phyloP scores from a whole-genome alignment of 176 grass and related monocot genomes.

The Sorghum bicolor region DNA sequence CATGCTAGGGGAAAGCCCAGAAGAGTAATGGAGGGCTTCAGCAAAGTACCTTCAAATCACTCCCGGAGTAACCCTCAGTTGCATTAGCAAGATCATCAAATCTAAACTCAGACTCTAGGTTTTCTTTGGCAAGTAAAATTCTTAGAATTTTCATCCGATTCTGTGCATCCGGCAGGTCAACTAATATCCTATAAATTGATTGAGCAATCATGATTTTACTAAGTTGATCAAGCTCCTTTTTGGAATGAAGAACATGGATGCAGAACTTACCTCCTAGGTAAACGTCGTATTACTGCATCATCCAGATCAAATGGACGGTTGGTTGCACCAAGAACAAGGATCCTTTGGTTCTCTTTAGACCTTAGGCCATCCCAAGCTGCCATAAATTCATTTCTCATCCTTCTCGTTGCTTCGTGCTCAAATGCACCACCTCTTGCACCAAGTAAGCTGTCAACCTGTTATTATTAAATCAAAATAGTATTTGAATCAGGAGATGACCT shows the following conservation, averaged over 20 bases:
- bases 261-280: constrained; percentile 71
- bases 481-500: constrained; percentile 8
- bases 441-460: constrained; percentile 87
- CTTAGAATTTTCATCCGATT: constrained; percentile 88
- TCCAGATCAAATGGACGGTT: constrained; percentile 94
- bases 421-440: constrained; percentile 77
- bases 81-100: constrained; percentile 66
- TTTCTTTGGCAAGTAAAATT: constrained; percentile 88
- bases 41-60: constrained; percentile 79
- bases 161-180: constrained; percentile 75
- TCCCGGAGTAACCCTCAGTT: constrained; percentile 94
- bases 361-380: constrained; percentile 96
- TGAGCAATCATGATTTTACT: not conserved
- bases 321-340: constrained; percentile 91
- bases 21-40: not conserved
- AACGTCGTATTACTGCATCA: constrained; percentile 90
- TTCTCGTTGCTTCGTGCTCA: constrained; percentile 91
- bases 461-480: constrained; percentile 22
- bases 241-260: not conserved
- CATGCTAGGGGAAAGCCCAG: not conserved
- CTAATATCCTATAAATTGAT: constrained; percentile 66
- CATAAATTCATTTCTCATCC: constrained; percentile 97
- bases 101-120: constrained; percentile 63
- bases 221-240: not conserved
- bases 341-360: constrained; percentile 87